Conservation (phyloP, 75 land plant genomes). For the Picea sitchensis region DNA sequence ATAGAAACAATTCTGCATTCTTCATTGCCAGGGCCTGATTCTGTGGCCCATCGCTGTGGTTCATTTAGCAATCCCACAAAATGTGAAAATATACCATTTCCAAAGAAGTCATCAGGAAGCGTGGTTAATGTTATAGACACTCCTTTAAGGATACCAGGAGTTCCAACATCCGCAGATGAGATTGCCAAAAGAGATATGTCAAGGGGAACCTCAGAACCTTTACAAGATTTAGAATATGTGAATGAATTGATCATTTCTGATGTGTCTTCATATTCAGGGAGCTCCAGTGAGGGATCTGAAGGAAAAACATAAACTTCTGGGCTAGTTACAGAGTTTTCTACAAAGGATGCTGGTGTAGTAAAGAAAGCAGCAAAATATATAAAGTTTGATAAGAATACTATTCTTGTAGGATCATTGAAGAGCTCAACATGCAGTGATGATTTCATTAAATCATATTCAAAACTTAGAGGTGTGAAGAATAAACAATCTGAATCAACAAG, state of each 20-base stretch:
- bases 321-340: neutral
- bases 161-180: neutral
- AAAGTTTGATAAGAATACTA: neutral
- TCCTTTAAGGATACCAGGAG: neutral
- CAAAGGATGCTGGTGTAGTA: neutral
- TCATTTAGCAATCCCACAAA: neutral
- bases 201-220: neutral
- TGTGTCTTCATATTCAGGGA: neutral
- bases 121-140: neutral
- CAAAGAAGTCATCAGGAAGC: neutral
- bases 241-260: neutral
- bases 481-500: no score
- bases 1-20: conserved; percentile 1
- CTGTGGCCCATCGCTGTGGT: neutral
- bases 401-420: no score
- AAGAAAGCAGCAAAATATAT: neutral
- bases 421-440: no score
- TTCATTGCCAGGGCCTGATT: neutral
- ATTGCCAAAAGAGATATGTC: neutral
- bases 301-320: neutral
- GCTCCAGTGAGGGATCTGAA: neutral
- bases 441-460: no score
- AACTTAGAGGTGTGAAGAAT: no score
- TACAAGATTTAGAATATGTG: neutral
- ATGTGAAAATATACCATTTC: neutral